Evolutionary conservation across 2,329 filamentous ascomycete genomes (phyloP).

Genomic region (Alternaria solani): DNA sequence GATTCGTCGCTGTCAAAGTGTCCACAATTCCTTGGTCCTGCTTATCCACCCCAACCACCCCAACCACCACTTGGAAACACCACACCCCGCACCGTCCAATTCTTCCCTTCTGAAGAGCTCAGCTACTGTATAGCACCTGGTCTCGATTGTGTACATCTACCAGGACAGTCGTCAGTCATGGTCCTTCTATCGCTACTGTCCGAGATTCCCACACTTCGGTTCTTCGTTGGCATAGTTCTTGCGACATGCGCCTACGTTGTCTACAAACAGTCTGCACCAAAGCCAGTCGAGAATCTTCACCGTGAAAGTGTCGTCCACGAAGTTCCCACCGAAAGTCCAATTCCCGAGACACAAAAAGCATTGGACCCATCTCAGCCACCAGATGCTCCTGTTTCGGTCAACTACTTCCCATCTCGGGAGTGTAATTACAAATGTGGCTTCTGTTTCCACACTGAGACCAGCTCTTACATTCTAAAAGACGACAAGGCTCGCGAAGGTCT

Average conservation of each 20-base stretch:
- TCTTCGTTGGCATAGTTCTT: not conserved
- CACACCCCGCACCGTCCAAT: not conserved
- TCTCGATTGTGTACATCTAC: not conserved
- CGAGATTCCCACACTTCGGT: not conserved
- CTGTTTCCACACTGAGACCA: slow-evolving; percentile 4
- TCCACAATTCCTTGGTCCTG: not conserved
- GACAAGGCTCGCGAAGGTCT: not conserved
- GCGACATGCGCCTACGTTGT: not conserved
- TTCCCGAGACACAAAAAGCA: not conserved
- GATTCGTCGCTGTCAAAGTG: not conserved
- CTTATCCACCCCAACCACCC: not conserved
- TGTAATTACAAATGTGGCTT: not conserved
- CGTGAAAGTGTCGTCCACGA: not conserved
- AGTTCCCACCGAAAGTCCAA: not conserved
- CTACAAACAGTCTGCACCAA: not conserved
- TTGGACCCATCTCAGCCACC: slow-evolving; percentile 3
- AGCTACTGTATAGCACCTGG: not conserved
- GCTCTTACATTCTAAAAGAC: not conserved
- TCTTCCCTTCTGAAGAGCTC: not conserved
- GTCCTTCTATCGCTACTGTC: not conserved
- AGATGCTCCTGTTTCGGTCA: slow-evolving; percentile 1
- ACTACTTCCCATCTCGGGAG: not conserved
- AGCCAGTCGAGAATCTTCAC: not conserved
- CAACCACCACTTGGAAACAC: not conserved
- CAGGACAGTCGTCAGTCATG: not conserved